phyloP scores from a whole-genome alignment of 1,284 basidiomycete species.

The Polyporus tsugae region DNA sequence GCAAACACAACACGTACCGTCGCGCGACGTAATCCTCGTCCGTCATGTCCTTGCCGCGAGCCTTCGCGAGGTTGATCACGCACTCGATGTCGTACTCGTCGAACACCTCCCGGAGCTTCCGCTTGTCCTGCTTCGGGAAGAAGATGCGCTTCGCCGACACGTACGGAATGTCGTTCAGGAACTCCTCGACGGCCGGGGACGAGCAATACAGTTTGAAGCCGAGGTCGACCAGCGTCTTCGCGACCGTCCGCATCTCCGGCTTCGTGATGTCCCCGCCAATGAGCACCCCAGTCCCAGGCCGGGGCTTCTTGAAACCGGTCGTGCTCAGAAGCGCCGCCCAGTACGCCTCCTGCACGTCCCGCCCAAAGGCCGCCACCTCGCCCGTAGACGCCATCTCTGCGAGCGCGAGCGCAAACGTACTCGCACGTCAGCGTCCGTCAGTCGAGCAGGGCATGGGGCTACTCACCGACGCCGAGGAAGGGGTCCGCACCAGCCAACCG shows the following conservation, averaged over 20 bases:
- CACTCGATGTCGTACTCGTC: conserved; percentile 96
- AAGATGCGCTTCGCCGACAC: conserved; percentile 88
- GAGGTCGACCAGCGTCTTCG: conserved; percentile 79
- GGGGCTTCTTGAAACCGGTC: conserved; percentile 91
- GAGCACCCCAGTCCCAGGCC: conserved; percentile 83
- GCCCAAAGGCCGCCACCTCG: conserved; percentile 97
- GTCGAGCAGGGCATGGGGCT: background rate
- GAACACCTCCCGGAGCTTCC: conserved; percentile 91
- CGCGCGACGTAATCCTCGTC: conserved; percentile 98
- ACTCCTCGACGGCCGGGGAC: conserved; percentile 81
- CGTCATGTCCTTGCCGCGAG: conserved; percentile 78
- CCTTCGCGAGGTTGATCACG: conserved; percentile 93
- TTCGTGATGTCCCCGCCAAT: conserved; percentile 87
- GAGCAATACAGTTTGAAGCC: conserved; percentile 96
- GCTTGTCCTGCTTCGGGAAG: conserved; percentile 98
- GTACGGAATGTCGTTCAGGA: conserved; percentile 85
- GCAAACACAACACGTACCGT: conserved; percentile 53
- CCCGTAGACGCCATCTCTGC: conserved; percentile 98
- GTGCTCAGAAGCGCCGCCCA: conserved; percentile 92
- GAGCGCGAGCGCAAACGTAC: background rate
- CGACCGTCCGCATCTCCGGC: conserved; percentile 84
- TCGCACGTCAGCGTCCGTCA: conserved; percentile 5
- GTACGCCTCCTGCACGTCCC: conserved; percentile 95
- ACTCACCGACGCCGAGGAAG: conserved; percentile 91
- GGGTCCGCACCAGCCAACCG: conserved; percentile 95